Conservation (phyloP, 805 yeast species). For the Teunomyces stri region DNA sequence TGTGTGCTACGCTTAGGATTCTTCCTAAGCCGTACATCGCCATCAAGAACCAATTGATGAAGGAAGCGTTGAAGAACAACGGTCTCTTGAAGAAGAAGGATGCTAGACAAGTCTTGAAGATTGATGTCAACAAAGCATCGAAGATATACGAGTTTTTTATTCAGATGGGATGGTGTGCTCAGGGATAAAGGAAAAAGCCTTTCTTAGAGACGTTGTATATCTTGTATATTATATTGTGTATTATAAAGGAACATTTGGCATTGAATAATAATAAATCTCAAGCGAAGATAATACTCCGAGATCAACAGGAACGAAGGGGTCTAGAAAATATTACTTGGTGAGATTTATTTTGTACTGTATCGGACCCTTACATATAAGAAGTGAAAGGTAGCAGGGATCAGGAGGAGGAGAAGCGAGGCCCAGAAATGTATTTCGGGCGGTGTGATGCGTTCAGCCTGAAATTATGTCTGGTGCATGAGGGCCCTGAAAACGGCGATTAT, state of each 20-base stretch:
- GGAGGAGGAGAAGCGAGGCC: too few relatives aligned
- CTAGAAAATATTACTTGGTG: too few relatives aligned
- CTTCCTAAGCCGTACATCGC: constrained; percentile 93
- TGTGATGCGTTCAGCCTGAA: too few relatives aligned
- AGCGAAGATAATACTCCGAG: too few relatives aligned
- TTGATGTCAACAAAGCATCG: constrained; percentile 84
- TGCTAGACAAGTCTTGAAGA: constrained; percentile 78
- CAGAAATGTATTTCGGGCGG: too few relatives aligned
- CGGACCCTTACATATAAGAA: too few relatives aligned
- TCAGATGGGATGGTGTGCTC: constrained; percentile 81
- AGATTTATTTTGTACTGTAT: too few relatives aligned
- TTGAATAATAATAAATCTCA: background rate
- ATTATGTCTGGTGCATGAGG: too few relatives aligned
- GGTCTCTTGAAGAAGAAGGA: constrained; percentile 80
- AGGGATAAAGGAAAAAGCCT: constrained; percentile 22
- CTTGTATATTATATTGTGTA: background rate
- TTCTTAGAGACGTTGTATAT: background rate
- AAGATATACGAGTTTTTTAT: constrained; percentile 91
- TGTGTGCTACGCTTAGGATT: constrained; percentile 81
- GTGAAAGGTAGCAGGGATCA: too few relatives aligned
- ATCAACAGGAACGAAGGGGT: too few relatives aligned
- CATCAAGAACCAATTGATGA: constrained; percentile 82
- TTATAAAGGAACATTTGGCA: background rate
- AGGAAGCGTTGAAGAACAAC: constrained; percentile 82
- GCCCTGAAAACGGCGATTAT: too few relatives aligned